phyloP scores from a whole-genome alignment of 2,329 filamentous ascomycete genomes.

The Trichoderma sp. region DNA sequence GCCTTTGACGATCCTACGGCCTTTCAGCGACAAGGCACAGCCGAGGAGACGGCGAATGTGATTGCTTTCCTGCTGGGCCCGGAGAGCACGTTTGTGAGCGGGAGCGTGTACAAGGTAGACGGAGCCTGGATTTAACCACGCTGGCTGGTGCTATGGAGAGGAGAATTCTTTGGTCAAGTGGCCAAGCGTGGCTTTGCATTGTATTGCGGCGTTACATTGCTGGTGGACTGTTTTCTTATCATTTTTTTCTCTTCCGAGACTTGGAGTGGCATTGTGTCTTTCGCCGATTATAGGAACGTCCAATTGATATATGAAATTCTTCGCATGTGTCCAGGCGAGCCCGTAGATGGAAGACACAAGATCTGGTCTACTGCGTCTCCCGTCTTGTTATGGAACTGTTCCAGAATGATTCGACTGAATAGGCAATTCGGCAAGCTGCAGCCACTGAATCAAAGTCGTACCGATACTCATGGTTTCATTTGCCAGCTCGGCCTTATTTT shows the following conservation, averaged over 20 bases:
- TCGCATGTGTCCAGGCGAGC: neutral
- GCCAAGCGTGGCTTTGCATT: constrained; percentile 1
- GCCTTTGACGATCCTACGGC: constrained; percentile 47
- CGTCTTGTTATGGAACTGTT: neutral
- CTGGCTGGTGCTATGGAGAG: neutral
- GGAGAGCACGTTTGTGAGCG: constrained; percentile 50
- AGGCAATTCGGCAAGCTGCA: neutral
- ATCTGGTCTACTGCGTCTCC: neutral
- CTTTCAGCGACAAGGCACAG: constrained; percentile 47
- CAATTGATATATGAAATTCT: neutral
- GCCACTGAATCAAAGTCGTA: neutral
- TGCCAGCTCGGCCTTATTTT: constrained; percentile 5
- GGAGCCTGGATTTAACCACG: constrained; percentile 42
- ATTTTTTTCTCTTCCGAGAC: neutral
- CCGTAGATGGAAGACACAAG: neutral
- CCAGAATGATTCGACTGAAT: neutral
- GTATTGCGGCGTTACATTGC: constrained; percentile 17
- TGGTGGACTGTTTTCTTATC: too few relatives aligned
- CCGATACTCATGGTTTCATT: neutral
- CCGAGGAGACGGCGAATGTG: constrained; percentile 50
- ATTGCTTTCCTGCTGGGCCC: constrained; percentile 52
- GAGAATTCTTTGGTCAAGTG: neutral
- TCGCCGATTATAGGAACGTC: neutral
- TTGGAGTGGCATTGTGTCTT: neutral
- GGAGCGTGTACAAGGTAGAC: constrained; percentile 48